These are phyloP conservation scores for Vitis hybrid DNA, from an alignment of 177 flowering plant species.

Conservation along the genomic window DNA sequence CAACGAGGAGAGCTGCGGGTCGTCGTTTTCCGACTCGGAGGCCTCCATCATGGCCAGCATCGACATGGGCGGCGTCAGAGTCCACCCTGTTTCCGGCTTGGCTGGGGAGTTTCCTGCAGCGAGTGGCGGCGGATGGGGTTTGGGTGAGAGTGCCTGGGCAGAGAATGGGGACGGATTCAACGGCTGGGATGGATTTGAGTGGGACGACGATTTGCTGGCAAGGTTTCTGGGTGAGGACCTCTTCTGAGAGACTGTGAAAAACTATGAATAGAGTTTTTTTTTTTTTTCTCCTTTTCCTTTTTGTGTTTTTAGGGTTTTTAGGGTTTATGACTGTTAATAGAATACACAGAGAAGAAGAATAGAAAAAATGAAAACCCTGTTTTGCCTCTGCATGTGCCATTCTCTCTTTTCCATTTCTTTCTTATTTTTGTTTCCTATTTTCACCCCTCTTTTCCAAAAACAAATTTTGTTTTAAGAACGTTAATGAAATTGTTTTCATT, in stretches of 20 bases:
- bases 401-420: too few relatives aligned
- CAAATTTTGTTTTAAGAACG: too few relatives aligned
- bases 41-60: constrained; percentile 51
- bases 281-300: background rate
- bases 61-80: constrained; percentile 24
- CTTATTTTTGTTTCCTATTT: too few relatives aligned
- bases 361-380: background rate
- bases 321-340: too few relatives aligned
- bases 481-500: too few relatives aligned
- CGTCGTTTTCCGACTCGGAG: constrained; percentile 52
- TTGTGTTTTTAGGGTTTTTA: background rate
- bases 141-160: constrained; percentile 3
- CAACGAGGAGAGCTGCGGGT: constrained; percentile 63
- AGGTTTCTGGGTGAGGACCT: constrained; percentile 15
- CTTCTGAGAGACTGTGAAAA: background rate
- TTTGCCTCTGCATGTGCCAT: too few relatives aligned
- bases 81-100: too few relatives aligned
- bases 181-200: constrained; percentile 1
- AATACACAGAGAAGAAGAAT: too few relatives aligned
- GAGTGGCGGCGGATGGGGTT: constrained; percentile 13
- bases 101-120: background rate
- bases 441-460: too few relatives aligned
- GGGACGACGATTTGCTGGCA: constrained; percentile 11
- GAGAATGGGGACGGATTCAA: background rate
- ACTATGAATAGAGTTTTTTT: background rate